phyloP scores from a whole-genome alignment of 495 filamentous ascomycete genomes.

The Neurospora sp. region DNA sequence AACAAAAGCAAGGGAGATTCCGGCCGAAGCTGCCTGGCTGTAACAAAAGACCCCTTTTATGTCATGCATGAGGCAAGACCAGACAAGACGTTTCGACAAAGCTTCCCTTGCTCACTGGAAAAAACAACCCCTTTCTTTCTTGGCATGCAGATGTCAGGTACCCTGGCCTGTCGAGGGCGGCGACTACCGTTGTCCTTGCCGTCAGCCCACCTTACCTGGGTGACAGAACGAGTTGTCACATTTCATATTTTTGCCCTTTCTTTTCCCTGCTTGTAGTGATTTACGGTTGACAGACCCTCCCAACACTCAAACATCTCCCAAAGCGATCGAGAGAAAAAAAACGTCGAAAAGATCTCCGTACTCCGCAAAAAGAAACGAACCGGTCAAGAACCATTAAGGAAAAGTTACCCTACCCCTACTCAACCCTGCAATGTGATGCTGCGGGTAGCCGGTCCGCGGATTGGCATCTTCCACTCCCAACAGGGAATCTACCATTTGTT shows the following conservation, averaged over 20 bases:
- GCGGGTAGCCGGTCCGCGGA: background rate
- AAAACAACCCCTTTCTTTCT: background rate
- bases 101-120: background rate
- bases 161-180: background rate
- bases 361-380: background rate
- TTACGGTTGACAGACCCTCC: background rate
- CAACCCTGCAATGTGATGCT: background rate
- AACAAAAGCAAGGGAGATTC: background rate
- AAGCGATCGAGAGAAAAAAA: background rate
- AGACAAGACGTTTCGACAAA: background rate
- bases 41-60: background rate
- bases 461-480: background rate
- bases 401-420: background rate
- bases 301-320: background rate
- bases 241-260: background rate
- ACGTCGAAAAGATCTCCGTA: background rate
- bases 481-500: background rate
- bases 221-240: background rate
- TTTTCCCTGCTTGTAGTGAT: background rate
- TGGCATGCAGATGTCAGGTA: background rate
- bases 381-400: background rate
- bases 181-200: background rate
- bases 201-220: background rate
- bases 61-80: background rate
- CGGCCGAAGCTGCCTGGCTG: background rate